A percentile compares a stretch with the other conserved stretches of the same genome.
Conservation (phyloP, 2,329 filamentous ascomycete species). For the Diaporthe sp. region DNA sequence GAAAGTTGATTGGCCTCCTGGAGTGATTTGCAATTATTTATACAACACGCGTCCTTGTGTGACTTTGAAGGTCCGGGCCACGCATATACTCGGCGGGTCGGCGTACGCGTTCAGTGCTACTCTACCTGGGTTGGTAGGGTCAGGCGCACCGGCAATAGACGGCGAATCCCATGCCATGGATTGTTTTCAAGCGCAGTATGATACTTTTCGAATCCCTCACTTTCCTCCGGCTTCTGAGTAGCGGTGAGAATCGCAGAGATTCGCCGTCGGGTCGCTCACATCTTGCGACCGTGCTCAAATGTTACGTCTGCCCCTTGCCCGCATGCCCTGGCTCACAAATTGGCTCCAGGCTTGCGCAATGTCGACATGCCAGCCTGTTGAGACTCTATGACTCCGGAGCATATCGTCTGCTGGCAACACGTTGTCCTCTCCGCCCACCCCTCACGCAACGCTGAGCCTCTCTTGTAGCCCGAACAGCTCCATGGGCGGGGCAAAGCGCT, state of each 20-base stretch:
- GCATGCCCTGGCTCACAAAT: neutral
- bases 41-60: conserved; percentile 6
- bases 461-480: neutral
- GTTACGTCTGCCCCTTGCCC: neutral
- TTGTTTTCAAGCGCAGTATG: neutral
- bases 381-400: neutral
- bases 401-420: neutral
- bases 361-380: neutral
- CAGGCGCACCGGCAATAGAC: neutral
- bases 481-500: neutral
- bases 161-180: neutral
- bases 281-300: neutral
- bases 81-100: conserved; percentile 4
- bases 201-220: neutral
- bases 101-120: conserved; percentile 13
- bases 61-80: conserved; percentile 5
- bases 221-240: neutral
- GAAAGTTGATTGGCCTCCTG: conserved; percentile 1
- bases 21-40: neutral
- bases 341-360: neutral
- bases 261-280: neutral
- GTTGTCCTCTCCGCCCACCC: too few relatives aligned
- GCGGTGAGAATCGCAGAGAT: neutral
- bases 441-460: neutral
- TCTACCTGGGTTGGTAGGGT: conserved; percentile 1